These are phyloP conservation scores for Fusarium fujikuroi DNA, from an alignment of 2,329 filamentous ascomycete species.

Conservation along the genomic window DNA sequence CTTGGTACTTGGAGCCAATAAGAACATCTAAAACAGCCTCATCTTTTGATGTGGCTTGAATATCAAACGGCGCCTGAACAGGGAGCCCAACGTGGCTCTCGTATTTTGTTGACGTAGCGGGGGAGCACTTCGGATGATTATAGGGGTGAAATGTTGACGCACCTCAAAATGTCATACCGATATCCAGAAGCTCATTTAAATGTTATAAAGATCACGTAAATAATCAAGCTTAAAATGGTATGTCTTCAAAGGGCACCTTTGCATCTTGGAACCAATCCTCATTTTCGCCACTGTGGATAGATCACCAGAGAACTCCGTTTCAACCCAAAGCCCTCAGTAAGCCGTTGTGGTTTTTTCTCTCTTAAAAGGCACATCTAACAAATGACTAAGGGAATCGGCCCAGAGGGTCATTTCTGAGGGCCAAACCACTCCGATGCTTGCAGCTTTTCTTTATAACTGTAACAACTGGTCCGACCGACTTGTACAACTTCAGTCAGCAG, in stretches of 20 bases:
- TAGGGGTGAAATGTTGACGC: background rate
- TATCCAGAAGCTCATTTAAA: too few relatives aligned
- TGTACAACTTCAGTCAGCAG: background rate
- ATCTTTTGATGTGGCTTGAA: too few relatives aligned
- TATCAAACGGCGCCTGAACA: too few relatives aligned
- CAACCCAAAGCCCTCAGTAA: background rate
- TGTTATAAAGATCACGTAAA: too few relatives aligned
- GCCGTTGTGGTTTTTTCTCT: accelerated
- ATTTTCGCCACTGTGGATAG: accelerated
- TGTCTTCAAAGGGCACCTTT: accelerated
- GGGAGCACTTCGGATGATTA: accelerated
- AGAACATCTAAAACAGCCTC: background rate
- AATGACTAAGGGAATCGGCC: accelerated
- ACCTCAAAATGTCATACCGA: background rate
- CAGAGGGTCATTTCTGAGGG: accelerated
- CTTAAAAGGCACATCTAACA: accelerated
- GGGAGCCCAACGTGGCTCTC: too few relatives aligned
- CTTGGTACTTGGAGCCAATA: background rate
- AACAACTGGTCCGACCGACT: background rate
- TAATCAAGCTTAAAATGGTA: background rate
- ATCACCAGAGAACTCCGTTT: background rate
- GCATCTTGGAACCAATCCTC: background rate
- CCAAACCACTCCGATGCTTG: background rate
- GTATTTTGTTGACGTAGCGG: accelerated
- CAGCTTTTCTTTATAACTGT: background rate